Conservation (phyloP, 2,329 filamentous ascomycete species). For the Hypomyces rosellus region DNA sequence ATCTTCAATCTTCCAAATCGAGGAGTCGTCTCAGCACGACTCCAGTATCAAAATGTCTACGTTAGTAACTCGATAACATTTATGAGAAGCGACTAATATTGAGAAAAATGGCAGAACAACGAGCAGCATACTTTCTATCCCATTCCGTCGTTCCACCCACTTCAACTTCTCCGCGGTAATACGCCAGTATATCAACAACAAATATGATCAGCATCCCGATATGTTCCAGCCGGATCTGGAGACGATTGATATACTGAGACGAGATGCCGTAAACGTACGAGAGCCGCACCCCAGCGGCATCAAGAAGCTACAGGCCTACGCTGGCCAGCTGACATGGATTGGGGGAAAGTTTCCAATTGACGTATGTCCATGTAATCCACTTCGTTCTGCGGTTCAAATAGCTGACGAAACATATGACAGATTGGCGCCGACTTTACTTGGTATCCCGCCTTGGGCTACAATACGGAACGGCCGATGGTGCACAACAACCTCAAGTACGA, state of each 20-base stretch:
- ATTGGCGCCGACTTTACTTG: constrained; percentile 93
- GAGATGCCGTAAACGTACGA: constrained; percentile 79
- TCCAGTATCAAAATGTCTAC: background rate
- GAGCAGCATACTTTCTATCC: constrained; percentile 65
- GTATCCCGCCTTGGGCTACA: constrained; percentile 91
- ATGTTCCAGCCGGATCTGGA: constrained; percentile 88
- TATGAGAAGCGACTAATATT: background rate
- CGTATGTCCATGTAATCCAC: constrained; percentile 36
- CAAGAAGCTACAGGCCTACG: constrained; percentile 83
- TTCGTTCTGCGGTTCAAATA: background rate
- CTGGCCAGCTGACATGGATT: constrained; percentile 88
- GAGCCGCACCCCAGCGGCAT: constrained; percentile 85
- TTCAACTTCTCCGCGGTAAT: constrained; percentile 76
- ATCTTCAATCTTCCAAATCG: background rate
- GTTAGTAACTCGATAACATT: background rate
- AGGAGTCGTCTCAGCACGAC: background rate
- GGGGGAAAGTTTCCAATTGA: constrained; percentile 95
- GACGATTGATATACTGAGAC: constrained; percentile 74
- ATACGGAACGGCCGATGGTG: constrained; percentile 64
- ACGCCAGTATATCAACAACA: constrained; percentile 90
- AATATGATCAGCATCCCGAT: constrained; percentile 98
- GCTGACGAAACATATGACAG: constrained; percentile 34
- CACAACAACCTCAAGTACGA: constrained; percentile 71
- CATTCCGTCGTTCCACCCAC: constrained; percentile 79
- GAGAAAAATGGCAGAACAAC: constrained; percentile 16